Base-by-base conservation (phyloP, 306 rosid genomes). In the Urtica urens region DNA sequence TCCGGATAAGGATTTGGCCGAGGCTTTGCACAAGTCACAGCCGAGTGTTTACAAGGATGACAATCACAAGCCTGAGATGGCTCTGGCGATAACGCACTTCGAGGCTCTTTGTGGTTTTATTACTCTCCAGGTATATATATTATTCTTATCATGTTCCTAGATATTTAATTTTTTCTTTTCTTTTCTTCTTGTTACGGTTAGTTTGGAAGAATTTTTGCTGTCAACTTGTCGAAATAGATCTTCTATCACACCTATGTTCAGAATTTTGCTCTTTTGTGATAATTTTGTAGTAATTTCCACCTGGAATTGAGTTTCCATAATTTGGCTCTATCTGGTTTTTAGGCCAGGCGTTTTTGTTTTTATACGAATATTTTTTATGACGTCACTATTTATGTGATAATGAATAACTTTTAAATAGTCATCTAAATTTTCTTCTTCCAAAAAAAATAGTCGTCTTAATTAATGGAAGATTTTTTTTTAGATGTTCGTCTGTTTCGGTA, bases 31-130 rank as follows among this genome's bases (percentile, higher is more conserved):
- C 57, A 85, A 81, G 63, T 39, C 72, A 53, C 78, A 39, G 6
- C 99, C 99, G 21, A 59, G 63, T 62, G 8, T 73, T 29, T 90
- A 90, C 48, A 90, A 82, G 65, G 99, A 90, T 67, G 92, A 66
- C 10, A 90, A 85, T 67, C 99, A 90, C 66, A 90, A 90, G 73
- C 99, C 99, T 2, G 99, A 90, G 74, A 90, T 90, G 99, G 83
- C 99, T 33, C 54, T 84, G 12, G 99, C 99, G 19, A 49, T 82
- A 21, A 90, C 94, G 3, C 41, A 72, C 39, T 90, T 90, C 53
- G 75, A 85, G 72, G 99, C 99, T 51, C 83, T 90, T 14, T 90
- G 95, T 65, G 99, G 99, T 13, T 90, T 90, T 38, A 54, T 77
- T 72, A 77, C 60, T 67, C 66, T 77, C 44, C 65, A 79, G 92